These are phyloP conservation scores for Gonium pectorale DNA, from an alignment of 139 green algal genomes.

Conservation along the genomic window DNA sequence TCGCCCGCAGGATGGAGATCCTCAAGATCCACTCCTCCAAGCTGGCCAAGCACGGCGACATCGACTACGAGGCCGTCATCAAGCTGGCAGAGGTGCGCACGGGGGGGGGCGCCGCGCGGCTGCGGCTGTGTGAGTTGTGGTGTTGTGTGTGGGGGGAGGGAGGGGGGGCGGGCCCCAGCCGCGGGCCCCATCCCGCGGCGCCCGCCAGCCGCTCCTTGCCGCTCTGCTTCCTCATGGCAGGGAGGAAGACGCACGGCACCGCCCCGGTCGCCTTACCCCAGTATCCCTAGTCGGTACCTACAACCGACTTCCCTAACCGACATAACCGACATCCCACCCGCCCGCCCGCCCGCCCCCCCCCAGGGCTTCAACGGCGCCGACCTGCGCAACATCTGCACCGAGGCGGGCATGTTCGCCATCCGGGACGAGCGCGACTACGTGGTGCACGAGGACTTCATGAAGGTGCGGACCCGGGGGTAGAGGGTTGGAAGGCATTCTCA, in stretches of 20 bases:
- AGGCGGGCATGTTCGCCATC: slow-evolving; percentile 98
- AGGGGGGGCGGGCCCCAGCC: no score
- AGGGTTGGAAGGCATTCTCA: no score
- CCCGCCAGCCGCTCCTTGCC: no score
- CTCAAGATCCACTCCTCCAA: slow-evolving; percentile 97
- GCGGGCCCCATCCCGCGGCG: no score
- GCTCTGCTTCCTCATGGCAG: no score
- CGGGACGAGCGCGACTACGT: slow-evolving; percentile 97
- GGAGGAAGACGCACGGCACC: no score
- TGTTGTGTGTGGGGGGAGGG: no score
- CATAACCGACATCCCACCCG: neutral
- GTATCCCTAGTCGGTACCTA: no score
- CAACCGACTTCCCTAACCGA: neutral
- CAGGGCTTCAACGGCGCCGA: slow-evolving; percentile 98
- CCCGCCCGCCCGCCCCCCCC: neutral
- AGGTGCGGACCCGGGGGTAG: slow-evolving; percentile 64
- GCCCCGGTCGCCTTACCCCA: no score
- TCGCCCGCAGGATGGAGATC: slow-evolving; percentile 91
- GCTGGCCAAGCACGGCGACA: slow-evolving; percentile 98
- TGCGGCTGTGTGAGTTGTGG: no score
- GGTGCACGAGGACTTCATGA: slow-evolving; percentile 99
- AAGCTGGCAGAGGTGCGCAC: slow-evolving; percentile 89
- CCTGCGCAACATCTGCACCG: slow-evolving; percentile 99
- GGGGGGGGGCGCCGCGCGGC: neutral
- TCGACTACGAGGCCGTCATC: slow-evolving; percentile 98